Evolutionary conservation across 805 yeast species (phyloP).

Genomic region (Blastobotrys attinorum): DNA sequence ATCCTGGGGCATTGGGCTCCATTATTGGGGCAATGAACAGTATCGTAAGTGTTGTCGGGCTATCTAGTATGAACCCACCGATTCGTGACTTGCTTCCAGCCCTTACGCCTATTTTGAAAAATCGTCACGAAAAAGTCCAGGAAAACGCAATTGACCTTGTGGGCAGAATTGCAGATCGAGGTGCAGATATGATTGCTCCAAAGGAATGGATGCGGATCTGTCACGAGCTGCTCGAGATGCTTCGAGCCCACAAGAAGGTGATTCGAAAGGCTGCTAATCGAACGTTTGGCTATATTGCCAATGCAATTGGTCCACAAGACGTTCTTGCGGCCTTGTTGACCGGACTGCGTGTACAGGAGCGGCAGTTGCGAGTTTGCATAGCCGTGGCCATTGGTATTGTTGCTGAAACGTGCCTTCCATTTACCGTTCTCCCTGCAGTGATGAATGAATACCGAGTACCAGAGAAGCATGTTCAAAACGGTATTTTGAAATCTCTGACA

Average conservation of each 20-base stretch:
- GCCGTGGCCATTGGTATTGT: conserved; percentile 98
- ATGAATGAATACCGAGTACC: conserved; percentile 94
- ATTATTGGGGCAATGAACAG: conserved; percentile 61
- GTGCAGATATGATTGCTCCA: conserved; percentile 77
- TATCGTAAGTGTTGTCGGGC: conserved; percentile 54
- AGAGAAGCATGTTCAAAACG: conserved; percentile 89
- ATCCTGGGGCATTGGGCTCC: conserved; percentile 89
- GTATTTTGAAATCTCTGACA: conserved; percentile 82
- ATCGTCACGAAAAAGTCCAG: conserved; percentile 86
- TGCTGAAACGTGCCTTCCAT: conserved; percentile 88
- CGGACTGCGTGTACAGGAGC: conserved; percentile 84
- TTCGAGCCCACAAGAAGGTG: conserved; percentile 68
- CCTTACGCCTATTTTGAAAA: conserved; percentile 82
- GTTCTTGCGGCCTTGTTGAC: conserved; percentile 76
- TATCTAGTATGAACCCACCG: conserved; percentile 66
- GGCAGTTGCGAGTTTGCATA: conserved; percentile 93
- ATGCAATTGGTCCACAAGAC: conserved; percentile 93
- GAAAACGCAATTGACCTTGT: conserved; percentile 70
- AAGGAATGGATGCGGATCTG: conserved; percentile 97
- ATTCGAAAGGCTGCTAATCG: conserved; percentile 80
- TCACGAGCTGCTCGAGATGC: conserved; percentile 80
- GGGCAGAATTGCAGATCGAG: conserved; percentile 72
- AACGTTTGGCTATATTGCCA: conserved; percentile 86
- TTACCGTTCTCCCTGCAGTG: conserved; percentile 85
- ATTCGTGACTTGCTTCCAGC: conserved; percentile 76